These are phyloP conservation scores for Grosmannia clavigera DNA, from an alignment of 2,329 filamentous ascomycete species.

Conservation along the genomic window DNA sequence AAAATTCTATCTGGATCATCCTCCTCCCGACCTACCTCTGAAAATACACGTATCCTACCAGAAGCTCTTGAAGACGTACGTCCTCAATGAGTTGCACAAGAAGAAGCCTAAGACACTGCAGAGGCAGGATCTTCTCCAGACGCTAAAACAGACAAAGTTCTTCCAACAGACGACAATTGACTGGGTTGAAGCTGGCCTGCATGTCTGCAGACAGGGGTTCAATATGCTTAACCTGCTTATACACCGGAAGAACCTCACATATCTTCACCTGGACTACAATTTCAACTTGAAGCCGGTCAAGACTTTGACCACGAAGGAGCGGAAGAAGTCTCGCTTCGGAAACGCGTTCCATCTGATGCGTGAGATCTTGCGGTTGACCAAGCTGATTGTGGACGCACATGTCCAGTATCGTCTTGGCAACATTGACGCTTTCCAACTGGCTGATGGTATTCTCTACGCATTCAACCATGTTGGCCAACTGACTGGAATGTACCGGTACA, in stretches of 20 bases:
- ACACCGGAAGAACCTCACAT: slow-evolving; percentile 95
- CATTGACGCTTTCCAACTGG: slow-evolving; percentile 96
- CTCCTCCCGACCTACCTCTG: slow-evolving; percentile 74
- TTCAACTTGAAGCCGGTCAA: slow-evolving; percentile 99
- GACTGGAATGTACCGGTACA: slow-evolving; percentile 99
- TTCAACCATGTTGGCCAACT: slow-evolving; percentile 98
- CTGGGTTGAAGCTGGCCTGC: slow-evolving; percentile 96
- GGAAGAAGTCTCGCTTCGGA: slow-evolving; percentile 97
- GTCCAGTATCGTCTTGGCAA: slow-evolving; percentile 96
- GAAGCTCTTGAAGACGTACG: slow-evolving; percentile 90
- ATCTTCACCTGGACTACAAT: slow-evolving; percentile 97
- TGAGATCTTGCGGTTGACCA: slow-evolving; percentile 89
- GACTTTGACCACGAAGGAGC: slow-evolving; percentile 94
- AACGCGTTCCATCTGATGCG: slow-evolving; percentile 99
- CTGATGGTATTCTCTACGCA: slow-evolving; percentile 96
- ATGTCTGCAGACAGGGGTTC: slow-evolving; percentile 95
- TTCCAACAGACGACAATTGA: slow-evolving; percentile 99
- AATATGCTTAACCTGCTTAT: slow-evolving; percentile 98
- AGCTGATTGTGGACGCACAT: slow-evolving; percentile 95
- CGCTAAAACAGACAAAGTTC: slow-evolving; percentile 92
- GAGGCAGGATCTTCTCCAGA: slow-evolving; percentile 82
- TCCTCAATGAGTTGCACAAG: slow-evolving; percentile 93
- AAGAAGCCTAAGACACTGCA: slow-evolving; percentile 91
- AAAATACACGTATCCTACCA: slow-evolving; percentile 98
- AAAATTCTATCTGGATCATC: slow-evolving; percentile 97